phyloP scores from a whole-genome alignment of 257 asterid genomes.

The Fraxinus pennsylvanica region DNA sequence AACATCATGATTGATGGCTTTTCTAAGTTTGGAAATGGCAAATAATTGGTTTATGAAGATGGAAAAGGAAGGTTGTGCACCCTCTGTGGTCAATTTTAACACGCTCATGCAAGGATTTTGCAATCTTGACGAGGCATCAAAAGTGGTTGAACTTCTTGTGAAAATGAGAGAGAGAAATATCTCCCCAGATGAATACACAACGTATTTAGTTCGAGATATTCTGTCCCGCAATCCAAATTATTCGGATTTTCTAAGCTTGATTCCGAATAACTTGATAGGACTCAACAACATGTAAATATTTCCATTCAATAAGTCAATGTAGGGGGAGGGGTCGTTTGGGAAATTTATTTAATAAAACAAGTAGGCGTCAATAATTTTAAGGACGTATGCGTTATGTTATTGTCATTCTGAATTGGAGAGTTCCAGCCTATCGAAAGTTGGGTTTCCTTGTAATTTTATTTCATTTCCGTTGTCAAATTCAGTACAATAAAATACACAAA shows the following conservation, averaged over 20 bases:
- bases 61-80: conserved; percentile 57
- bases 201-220: conserved; percentile 61
- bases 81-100: conserved; percentile 53
- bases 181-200: conserved; percentile 42
- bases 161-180: conserved; percentile 53
- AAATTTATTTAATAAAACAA: too few species aligned
- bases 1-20: conserved; percentile 63
- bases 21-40: conserved; percentile 56
- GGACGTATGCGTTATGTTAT: too few species aligned
- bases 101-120: conserved; percentile 70
- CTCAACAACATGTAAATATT: too few species aligned
- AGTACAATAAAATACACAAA: too few species aligned
- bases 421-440: too few species aligned
- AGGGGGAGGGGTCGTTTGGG: too few species aligned
- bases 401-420: too few species aligned
- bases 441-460: too few species aligned
- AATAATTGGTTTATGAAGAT: conserved; percentile 46
- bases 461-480: too few species aligned
- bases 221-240: conserved; percentile 55
- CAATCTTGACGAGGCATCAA: conserved; percentile 39
- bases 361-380: too few species aligned
- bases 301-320: too few species aligned
- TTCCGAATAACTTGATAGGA: conserved; percentile 38
- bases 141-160: conserved; percentile 60
- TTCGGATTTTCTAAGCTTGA: conserved; percentile 42